Evolutionary conservation across 495 filamentous ascomycete genomes (phyloP).

Genomic region (Chlorociboria aeruginascens): DNA sequence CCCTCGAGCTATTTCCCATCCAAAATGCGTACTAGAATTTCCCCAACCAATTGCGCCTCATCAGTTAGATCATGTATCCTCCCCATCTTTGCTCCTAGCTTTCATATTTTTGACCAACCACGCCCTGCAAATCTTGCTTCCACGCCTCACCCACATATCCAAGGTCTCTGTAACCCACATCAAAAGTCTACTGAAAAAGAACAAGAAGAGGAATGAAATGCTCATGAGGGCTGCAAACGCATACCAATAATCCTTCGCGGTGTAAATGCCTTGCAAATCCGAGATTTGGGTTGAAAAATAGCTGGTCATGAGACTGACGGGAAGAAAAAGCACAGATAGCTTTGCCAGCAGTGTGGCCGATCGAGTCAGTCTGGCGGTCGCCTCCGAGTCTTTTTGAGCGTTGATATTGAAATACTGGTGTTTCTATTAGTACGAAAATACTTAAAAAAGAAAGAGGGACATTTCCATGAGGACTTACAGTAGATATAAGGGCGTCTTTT

Average conservation of each 20-base stretch:
- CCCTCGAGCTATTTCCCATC: no score
- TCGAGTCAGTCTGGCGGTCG: slow-evolving; percentile 65
- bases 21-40: no score
- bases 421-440: neutral
- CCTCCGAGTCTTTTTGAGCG: slow-evolving; percentile 69
- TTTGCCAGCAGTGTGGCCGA: slow-evolving; percentile 81
- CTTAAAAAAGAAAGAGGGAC: neutral
- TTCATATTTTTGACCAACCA: neutral
- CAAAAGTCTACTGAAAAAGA: slow-evolving; percentile 35
- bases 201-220: slow-evolving; percentile 47
- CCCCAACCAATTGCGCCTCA: no score
- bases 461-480: slow-evolving; percentile 22
- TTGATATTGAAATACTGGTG: slow-evolving; percentile 80
- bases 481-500: slow-evolving; percentile 63
- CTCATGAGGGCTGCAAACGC: slow-evolving; percentile 56
- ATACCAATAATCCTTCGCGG: slow-evolving; percentile 56
- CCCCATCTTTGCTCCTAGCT: no score
- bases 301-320: slow-evolving; percentile 71
- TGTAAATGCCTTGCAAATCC: slow-evolving; percentile 46
- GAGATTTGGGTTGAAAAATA: slow-evolving; percentile 68
- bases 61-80: no score
- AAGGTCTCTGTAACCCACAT: slow-evolving; percentile 38
- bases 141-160: slow-evolving; percentile 21
- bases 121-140: slow-evolving; percentile 3
- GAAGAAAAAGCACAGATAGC: slow-evolving; percentile 73